Percentiles rank a stretch among this genome's conserved stretches.
These are phyloP conservation scores for Maudiozyma pseudohumilis DNA, from an alignment of 805 yeast species.

Conservation along the genomic window DNA sequence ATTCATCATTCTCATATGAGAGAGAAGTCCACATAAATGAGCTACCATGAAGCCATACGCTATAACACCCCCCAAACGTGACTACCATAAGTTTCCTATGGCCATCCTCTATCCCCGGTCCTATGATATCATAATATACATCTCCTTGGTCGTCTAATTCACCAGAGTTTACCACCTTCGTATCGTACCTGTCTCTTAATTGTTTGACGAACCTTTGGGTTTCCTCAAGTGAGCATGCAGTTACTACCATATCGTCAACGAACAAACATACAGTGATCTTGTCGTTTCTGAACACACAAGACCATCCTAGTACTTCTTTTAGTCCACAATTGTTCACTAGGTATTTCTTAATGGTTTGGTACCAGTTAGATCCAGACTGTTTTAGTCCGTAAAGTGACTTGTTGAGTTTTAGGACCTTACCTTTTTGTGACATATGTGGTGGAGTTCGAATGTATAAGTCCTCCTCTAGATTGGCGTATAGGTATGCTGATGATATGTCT, in stretches of 20 bases:
- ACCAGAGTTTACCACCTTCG: constrained; percentile 10
- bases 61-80: too few species aligned
- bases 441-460: constrained; percentile 5
- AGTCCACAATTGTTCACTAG: neutral
- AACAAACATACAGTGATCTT: constrained; percentile 7
- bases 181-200: constrained; percentile 7
- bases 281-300: constrained; percentile 8
- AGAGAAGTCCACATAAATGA: too few species aligned
- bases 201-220: neutral
- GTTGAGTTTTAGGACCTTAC: constrained; percentile 5
- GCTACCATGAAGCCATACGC: too few species aligned
- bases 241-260: constrained; percentile 12
- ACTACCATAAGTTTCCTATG: too few species aligned
- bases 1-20: too few species aligned
- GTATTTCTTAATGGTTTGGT: constrained; percentile 3
- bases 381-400: constrained; percentile 7
- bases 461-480: constrained; percentile 5
- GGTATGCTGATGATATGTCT: constrained; percentile 6
- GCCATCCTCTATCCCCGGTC: constrained; percentile 9
- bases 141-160: constrained; percentile 3
- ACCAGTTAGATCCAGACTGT: constrained; percentile 6
- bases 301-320: constrained; percentile 7
- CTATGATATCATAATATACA: constrained; percentile 10
- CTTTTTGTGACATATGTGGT: constrained; percentile 5
- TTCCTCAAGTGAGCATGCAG: constrained; percentile 1